These are phyloP conservation scores for Catunica adiposa DNA, from an alignment of 2,329 filamentous ascomycete species.

Conservation along the genomic window DNA sequence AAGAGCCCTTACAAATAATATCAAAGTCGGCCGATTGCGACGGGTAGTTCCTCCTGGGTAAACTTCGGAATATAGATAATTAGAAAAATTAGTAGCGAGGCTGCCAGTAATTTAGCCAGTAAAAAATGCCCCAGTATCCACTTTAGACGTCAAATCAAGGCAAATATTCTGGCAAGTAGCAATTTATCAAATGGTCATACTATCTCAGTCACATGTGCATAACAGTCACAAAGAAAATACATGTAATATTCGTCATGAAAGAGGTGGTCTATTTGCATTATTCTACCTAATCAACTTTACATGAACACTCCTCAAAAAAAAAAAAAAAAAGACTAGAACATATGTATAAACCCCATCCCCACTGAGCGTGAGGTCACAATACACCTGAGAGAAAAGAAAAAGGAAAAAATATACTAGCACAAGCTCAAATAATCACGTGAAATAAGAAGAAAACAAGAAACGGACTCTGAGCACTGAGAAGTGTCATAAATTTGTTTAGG, in stretches of 20 bases:
- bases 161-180: too few species aligned
- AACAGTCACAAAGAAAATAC: too few species aligned
- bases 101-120: not conserved
- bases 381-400: too few species aligned
- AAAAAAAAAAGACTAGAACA: slow-evolving; percentile 1
- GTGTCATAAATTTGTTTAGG: too few species aligned
- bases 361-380: too few species aligned
- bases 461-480: not conserved
- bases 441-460: slow-evolving; percentile 5
- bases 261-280: too few species aligned
- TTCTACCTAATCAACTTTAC: too few species aligned
- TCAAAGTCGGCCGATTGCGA: not conserved
- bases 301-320: too few species aligned
- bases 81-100: not conserved
- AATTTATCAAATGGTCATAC: too few species aligned
- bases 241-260: not conserved
- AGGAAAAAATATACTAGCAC: too few species aligned
- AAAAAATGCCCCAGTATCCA: not conserved
- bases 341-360: not conserved
- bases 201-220: too few species aligned
- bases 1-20: too few species aligned
- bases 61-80: not conserved
- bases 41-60: not conserved
- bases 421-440: not conserved
- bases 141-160: slow-evolving; percentile 2